These are phyloP conservation scores for Aegilops umbellulata DNA, from an alignment of 176 grass and related monocot genomes.

Conservation along the genomic window DNA sequence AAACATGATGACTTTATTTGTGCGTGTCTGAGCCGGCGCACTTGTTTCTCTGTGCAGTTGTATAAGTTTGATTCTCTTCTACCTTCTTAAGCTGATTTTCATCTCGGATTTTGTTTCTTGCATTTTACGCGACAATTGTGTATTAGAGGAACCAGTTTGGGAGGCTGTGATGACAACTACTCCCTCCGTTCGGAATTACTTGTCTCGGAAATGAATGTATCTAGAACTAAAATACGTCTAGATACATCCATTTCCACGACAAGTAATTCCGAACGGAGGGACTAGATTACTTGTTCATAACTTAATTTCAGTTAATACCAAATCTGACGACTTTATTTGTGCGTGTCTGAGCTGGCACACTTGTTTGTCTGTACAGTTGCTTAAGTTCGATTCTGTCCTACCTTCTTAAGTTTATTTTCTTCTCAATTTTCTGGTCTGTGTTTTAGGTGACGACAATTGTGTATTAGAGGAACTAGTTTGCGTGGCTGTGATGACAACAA, in stretches of 20 bases:
- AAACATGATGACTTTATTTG: slow-evolving; percentile 63
- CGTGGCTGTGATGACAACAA: slow-evolving; percentile 52
- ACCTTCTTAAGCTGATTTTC: not conserved
- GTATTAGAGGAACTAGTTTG: not conserved
- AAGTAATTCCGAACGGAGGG: too few relatives aligned
- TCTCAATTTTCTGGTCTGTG: too few relatives aligned
- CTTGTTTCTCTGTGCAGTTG: not conserved
- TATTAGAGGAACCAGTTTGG: not conserved
- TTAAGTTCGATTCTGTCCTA: not conserved
- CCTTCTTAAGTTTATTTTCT: too few relatives aligned
- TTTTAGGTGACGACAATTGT: too few relatives aligned
- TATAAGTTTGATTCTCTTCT: not conserved
- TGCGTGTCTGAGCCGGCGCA: slow-evolving; percentile 62
- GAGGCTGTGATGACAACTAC: slow-evolving; percentile 56
- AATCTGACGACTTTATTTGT: slow-evolving; percentile 57
- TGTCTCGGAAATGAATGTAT: too few relatives aligned
- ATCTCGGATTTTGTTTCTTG: not conserved
- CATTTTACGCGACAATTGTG: not conserved
- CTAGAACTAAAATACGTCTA: too few relatives aligned
- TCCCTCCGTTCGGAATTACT: too few relatives aligned
- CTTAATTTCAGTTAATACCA: slow-evolving; percentile 25
- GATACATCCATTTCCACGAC: too few relatives aligned
- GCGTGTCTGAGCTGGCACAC: slow-evolving; percentile 60
- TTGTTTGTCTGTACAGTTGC: not conserved
- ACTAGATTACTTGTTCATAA: slow-evolving; percentile 28